Percentiles rank a stretch among this genome's conserved stretches.
phyloP scores from a whole-genome alignment of 1,284 basidiomycete species.

The Leccinum fallax region DNA sequence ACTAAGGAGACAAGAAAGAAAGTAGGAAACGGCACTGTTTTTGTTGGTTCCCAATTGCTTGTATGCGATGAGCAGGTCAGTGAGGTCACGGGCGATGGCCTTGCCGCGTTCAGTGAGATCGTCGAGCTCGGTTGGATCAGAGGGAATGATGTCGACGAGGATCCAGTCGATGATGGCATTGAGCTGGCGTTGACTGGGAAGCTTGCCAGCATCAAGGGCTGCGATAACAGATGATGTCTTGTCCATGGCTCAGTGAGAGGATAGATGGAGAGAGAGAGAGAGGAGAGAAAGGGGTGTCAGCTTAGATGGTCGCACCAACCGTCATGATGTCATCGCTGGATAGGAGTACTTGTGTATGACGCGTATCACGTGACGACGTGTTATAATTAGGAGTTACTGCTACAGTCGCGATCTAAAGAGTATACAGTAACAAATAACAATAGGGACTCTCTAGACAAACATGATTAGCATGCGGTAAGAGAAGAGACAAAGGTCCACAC shows the following conservation, averaged over 20 bases:
- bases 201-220: constrained; percentile 65
- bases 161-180: constrained; percentile 53
- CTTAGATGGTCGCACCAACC: background rate
- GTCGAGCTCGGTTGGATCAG: constrained; percentile 39
- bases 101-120: constrained; percentile 56
- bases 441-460: background rate
- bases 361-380: constrained; percentile 8
- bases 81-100: constrained; percentile 49
- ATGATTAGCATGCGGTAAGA: background rate
- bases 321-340: constrained; percentile 7
- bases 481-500: constrained; percentile 8
- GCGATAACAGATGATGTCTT: constrained; percentile 58
- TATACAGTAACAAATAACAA: constrained; percentile 9
- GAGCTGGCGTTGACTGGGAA: constrained; percentile 59
- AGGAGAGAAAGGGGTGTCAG: background rate
- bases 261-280: background rate
- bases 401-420: background rate
- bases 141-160: constrained; percentile 47
- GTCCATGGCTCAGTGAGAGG: constrained; percentile 46
- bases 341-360: constrained; percentile 15
- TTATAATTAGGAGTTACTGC: background rate
- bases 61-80: constrained; percentile 54
- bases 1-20: background rate
- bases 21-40: constrained; percentile 45
- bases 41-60: constrained; percentile 54